A percentile compares a stretch with the other conserved stretches of the same genome.
phyloP scores from a whole-genome alignment of 164 flowering plant species.

The Chimonanthus praecox region DNA sequence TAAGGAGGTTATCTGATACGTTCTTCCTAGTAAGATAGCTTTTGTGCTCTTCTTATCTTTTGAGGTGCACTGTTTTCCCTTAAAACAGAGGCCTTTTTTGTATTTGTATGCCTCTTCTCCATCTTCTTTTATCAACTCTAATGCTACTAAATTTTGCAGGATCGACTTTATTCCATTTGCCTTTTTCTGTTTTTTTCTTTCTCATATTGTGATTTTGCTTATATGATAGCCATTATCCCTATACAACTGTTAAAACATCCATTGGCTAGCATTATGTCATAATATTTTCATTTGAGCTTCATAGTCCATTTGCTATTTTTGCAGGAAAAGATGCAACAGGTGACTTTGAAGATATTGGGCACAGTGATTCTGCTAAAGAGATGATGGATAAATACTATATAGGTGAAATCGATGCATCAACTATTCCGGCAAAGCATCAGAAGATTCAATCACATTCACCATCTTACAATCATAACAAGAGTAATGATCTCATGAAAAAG shows the following conservation, averaged over 20 bases:
- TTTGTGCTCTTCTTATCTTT: no score
- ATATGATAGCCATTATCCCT: background rate
- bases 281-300: background rate
- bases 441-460: constrained; percentile 36
- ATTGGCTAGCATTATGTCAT: background rate
- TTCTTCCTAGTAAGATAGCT: no score
- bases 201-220: background rate
- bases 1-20: no score
- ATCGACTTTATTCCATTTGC: no score
- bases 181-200: no score
- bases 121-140: no score
- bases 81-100: no score
- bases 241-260: background rate
- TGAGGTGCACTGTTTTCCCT: no score
- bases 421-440: constrained; percentile 48
- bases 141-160: no score
- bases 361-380: constrained; percentile 75
- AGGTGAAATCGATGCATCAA: constrained; percentile 67
- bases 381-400: constrained; percentile 70
- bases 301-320: constrained; percentile 6
- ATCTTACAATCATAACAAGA: constrained; percentile 47
- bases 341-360: constrained; percentile 94
- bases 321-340: constrained; percentile 89
- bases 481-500: constrained; percentile 59
- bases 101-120: no score